Percentiles rank a stretch among this genome's conserved stretches.
Evolutionary conservation across 108 stramenopile species (phyloP).

Genomic region (Fistulifera solaris): DNA sequence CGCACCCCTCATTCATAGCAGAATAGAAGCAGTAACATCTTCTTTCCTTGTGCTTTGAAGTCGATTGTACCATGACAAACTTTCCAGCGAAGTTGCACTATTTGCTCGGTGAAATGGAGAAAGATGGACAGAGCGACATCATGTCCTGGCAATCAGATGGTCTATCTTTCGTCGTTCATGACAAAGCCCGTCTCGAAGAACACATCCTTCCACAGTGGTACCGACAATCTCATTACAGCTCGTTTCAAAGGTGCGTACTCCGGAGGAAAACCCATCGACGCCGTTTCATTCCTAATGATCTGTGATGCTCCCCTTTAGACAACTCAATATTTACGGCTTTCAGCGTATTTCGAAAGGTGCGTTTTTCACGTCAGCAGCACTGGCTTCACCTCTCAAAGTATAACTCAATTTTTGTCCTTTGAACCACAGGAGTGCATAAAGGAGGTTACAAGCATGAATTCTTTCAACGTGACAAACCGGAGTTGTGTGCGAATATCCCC

Average conservation of each 20-base stretch:
- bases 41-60: too few species aligned
- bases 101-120: constrained; percentile 40
- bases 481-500: constrained; percentile 10
- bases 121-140: constrained; percentile 31
- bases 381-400: too few species aligned
- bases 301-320: background rate
- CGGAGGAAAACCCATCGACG: too few species aligned
- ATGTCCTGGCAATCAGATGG: constrained; percentile 76
- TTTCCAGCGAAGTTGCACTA: constrained; percentile 61
- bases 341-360: constrained; percentile 24
- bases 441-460: constrained; percentile 57
- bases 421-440: constrained; percentile 7
- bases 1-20: too few species aligned
- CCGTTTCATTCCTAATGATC: too few species aligned
- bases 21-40: too few species aligned
- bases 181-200: constrained; percentile 55
- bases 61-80: too few species aligned
- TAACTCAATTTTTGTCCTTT: too few species aligned
- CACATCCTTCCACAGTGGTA: constrained; percentile 55
- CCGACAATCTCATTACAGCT: background rate
- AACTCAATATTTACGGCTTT: constrained; percentile 53
- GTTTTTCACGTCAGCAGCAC: too few species aligned
- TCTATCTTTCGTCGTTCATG: constrained; percentile 56
- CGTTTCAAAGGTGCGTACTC: too few species aligned
- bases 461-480: constrained; percentile 44